Evolutionary conservation across 257 asterid genomes (phyloP), one percentile per base, ranked within the genome.

Genomic region (Nicotiana benthamiana): DNA sequence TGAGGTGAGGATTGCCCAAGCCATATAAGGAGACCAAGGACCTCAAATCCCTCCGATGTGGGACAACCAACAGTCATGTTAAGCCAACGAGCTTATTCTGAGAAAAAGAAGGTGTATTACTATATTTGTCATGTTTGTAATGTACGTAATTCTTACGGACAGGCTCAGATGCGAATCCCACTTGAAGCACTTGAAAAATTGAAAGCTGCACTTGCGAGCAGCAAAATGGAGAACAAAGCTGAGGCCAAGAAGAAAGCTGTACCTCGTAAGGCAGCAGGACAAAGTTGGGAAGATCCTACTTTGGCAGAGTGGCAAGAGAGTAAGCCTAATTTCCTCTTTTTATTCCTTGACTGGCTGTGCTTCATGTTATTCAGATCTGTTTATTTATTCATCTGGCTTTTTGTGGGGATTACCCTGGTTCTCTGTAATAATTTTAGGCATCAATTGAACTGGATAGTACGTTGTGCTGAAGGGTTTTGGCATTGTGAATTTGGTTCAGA

Each of bases 231-330:
- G 85, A 96, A 92, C 86, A 92, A 92, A 89, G 97, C 92, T n/a
- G 95, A 93, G 88, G 92, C 93, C 24, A 93, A 92, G 87, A 95
- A 92, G 94, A 93, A 86, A 88, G 94, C 97, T 27, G 24, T 93
- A 82, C 97, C 98, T 30, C 89, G 98, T 62, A 91, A 92, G 86
- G 98, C 98, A 59, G 99, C 98, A 7, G 98, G 99, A 75, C 97
- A 95, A 68, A n/a, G 88, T 48, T 95, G 99, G 99, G 99, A 92
- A 87, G 99, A 95, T 85, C 94, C 97, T 36, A 89, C 97, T 46
- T 96, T 95, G 66, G 97, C 99, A 12, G 99, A 95, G 57, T 95
- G 99, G 98, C 99, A 96, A 22, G 97, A 93, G 81, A 92, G 99
- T 95, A 89, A 28, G 95, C 61, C n/a, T 72, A 70, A n/a, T 13